A percentile compares a stretch with the other conserved stretches of the same genome.
Evolutionary conservation across 805 yeast genomes (phyloP).

Genomic region (Saitoella complicata): DNA sequence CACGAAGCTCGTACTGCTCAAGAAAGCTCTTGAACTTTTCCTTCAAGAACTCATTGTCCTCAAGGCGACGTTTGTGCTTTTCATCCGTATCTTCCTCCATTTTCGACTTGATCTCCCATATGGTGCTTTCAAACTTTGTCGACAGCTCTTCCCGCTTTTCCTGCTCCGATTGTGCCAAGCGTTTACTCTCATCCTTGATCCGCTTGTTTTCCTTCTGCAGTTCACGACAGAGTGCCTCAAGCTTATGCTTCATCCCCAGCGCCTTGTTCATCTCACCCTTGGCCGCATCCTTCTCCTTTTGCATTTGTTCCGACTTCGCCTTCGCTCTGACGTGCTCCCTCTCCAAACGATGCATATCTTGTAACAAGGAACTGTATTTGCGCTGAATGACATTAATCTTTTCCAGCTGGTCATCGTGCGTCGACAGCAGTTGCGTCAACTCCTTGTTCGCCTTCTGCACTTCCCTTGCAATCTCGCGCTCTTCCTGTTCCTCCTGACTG

Average conservation of each 20-base stretch:
- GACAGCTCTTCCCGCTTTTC: conserved; percentile 4
- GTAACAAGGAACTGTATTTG: conserved; percentile 9
- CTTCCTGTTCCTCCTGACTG: not conserved
- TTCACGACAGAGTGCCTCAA: conserved; percentile 9
- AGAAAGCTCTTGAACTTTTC: conserved; percentile 7
- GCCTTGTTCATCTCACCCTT: conserved; percentile 5
- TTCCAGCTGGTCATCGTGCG: conserved; percentile 7
- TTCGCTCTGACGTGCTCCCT: conserved; percentile 9
- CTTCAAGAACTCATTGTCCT: conserved; percentile 4
- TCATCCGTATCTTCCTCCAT: not conserved
- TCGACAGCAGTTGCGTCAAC: conserved; percentile 3
- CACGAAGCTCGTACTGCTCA: conserved; percentile 12
- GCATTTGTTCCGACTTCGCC: conserved; percentile 5
- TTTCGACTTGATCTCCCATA: conserved; percentile 2
- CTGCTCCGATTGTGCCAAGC: conserved; percentile 1
- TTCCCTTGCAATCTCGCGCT: not conserved
- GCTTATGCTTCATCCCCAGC: conserved; percentile 4
- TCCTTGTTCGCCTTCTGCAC: conserved; percentile 2
- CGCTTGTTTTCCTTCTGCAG: conserved; percentile 10
- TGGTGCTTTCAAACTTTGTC: conserved; percentile 2
- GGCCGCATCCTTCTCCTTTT: conserved; percentile 4
- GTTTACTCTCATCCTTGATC: conserved; percentile 6
- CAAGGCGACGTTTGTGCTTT: too few relatives aligned
- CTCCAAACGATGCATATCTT: conserved; percentile 10
- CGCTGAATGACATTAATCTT: conserved; percentile 10